phyloP scores from a whole-genome alignment of 495 filamentous ascomycete species.

The Talaromyces borbonicus region DNA sequence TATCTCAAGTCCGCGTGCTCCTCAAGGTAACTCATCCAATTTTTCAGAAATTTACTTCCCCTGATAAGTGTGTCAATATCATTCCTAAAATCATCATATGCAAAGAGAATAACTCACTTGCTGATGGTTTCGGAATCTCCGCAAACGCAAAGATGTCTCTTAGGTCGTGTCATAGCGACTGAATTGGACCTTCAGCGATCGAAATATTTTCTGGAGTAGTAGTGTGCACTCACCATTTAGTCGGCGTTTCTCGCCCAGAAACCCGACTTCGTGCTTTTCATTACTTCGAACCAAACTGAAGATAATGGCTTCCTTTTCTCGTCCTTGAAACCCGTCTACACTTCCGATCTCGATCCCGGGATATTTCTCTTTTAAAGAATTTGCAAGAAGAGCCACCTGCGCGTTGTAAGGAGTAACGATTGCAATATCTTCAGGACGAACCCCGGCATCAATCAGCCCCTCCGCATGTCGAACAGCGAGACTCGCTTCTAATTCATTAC shows the following conservation, averaged over 20 bases:
- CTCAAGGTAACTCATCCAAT: slow-evolving; percentile 84
- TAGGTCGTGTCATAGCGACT: slow-evolving; percentile 95
- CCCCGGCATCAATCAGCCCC: slow-evolving; percentile 64
- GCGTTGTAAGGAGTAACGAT: slow-evolving; percentile 96
- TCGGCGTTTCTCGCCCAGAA: slow-evolving; percentile 84
- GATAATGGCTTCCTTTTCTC: slow-evolving; percentile 94
- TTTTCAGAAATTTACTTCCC: slow-evolving; percentile 70
- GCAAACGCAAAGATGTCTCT: slow-evolving; percentile 79
- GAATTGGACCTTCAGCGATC: too few relatives aligned
- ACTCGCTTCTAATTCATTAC: slow-evolving; percentile 83
- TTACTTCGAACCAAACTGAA: slow-evolving; percentile 89
- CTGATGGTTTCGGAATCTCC: slow-evolving; percentile 90
- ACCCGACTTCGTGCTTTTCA: slow-evolving; percentile 68
- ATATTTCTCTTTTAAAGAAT: slow-evolving; percentile 64
- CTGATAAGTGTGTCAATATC: slow-evolving; percentile 33
- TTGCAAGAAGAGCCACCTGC: slow-evolving; percentile 70
- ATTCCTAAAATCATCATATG: not conserved
- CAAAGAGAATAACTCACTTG: slow-evolving; percentile 44
- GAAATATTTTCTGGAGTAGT: too few relatives aligned
- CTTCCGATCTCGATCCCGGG: slow-evolving; percentile 84
- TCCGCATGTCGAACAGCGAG: slow-evolving; percentile 69
- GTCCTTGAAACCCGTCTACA: slow-evolving; percentile 93
- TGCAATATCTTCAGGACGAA: slow-evolving; percentile 73
- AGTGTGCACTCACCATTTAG: slow-evolving; percentile 84
- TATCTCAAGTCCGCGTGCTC: slow-evolving; percentile 79